Base-by-base conservation (phyloP, 345 rosid genomes). In the Populus simonii region DNA sequence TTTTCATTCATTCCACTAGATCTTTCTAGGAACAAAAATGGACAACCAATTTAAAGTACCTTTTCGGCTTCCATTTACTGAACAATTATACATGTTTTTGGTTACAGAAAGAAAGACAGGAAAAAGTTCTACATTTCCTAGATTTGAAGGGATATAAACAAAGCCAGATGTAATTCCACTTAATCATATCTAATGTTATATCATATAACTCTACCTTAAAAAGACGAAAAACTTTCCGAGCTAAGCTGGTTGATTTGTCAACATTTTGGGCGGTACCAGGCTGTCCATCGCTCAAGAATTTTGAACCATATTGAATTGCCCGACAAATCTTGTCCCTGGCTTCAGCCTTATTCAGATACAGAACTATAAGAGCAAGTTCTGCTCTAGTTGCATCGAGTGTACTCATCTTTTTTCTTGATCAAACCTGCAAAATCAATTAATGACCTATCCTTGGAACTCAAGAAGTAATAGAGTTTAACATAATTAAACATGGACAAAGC, bases 271-370 rank as follows among this genome's bases (percentile, higher is more conserved):
- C 98, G 0, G 96, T 90, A 80, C 99, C 97, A 80, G 99, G 90
- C 74, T 91, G 80, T n/a, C 99, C 99, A 71, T 87, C 62, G 61
- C 99, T 96, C 82, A 96, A 33, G 81, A 94, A 96, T 79, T 90
- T 94, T 2, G 98, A 94, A 81, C 99, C 99, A 78, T 90, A 94
- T 53, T 94, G 99, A 82, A 96, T 96, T 68, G 98, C 98, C 87
- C 99, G 89, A 80, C 98, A 96, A 71, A 96, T 91, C 98, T 96
- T 96, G 85, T 96, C 99, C 85, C 99, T 89, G 75, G 99, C 97
- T 81, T 94, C 99, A 81, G 97, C 98, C 88, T 94, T 94, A 80
- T 91, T 94, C 89, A 96, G 88, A 84, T 90, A 96, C 39, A 96
- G 79, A 68, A 96, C 96, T 18, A 90, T 72, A 66, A 92, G 96